Evolutionary conservation across 805 yeast species (phyloP), one percentile per base, ranked within the genome.

Genomic region (Tetrapisispora iriomotensis): DNA sequence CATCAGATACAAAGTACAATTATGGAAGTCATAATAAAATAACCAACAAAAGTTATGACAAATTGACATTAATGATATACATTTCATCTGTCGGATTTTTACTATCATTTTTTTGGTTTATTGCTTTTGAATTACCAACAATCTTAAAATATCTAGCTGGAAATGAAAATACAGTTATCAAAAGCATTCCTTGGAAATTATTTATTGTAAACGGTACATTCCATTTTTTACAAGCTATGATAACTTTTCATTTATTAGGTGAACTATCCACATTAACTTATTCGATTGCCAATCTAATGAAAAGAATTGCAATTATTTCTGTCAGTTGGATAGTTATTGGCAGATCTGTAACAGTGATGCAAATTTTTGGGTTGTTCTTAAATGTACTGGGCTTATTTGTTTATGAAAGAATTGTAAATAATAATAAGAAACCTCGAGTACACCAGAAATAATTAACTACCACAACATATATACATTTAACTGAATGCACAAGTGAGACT

Each of bases 241-340:
- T 87, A 29, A 86, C 94, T 13, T 84, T 83, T 60, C 85, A 82
- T 62, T 66, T 87, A 24, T 62, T 87, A 33, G 92, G 94, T 17
- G 73, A 79, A 54, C 71, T 87, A 6, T 82, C 94, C 2, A 84
- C 96, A 0, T 78, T 87, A 10, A 75, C 92, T 3, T 87, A 85
- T 61, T 82, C 94, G 2, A 79, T 87, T 41, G 95, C 95, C 3
- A 77, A 84, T 31, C 72, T 87, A 74, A 73, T 87, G 75, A 87
- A 87, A 62, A 75, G 95, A 51, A 82, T 87, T n/a, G 82, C 84
- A 1, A 75, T 87, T 23, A 86, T 87, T 31, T 71, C 81, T 1
- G 79, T 80, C 1, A 83, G 95, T 50, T 82, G 88, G 65, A 42
- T 81, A 29, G 73, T 71, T 67, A 71, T 69, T 27, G 79, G 79